Conservation (phyloP, 140 eudicot genomes). For the Ambrosia hybrid region DNA sequence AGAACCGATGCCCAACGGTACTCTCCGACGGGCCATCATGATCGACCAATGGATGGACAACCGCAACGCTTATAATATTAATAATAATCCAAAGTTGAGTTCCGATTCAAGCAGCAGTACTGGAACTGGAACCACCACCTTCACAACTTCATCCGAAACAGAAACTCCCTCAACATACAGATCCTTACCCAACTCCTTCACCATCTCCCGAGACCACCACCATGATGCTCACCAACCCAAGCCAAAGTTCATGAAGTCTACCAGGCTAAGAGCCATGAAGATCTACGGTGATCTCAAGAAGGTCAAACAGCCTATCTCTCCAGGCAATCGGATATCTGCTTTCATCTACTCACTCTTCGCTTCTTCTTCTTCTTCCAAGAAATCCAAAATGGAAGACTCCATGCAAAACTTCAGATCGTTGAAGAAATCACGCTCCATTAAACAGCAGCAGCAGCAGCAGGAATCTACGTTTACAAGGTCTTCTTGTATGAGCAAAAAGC, state of each 20-base stretch:
- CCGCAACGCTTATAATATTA: neutral
- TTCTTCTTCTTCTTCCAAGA: constrained; percentile 38
- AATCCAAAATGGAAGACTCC: constrained; percentile 30
- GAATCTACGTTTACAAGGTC: constrained; percentile 36
- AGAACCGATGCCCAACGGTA: constrained; percentile 37
- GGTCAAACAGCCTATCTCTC: constrained; percentile 59
- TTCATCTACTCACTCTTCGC: constrained; percentile 49
- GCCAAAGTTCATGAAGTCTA: constrained; percentile 37
- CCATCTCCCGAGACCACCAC: constrained; percentile 21
- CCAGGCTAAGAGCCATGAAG: constrained; percentile 49
- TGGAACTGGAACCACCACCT: no score
- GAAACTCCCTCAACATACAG: constrained; percentile 26
- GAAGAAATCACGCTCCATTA: constrained; percentile 43
- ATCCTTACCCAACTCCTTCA: constrained; percentile 35
- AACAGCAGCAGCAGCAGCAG: constrained; percentile 35
- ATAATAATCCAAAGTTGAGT: no score
- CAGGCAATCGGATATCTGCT: constrained; percentile 42
- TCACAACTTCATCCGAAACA: constrained; percentile 5
- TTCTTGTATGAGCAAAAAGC: constrained; percentile 40
- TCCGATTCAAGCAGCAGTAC: no score
- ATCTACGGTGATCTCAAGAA: constrained; percentile 53
- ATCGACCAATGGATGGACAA: constrained; percentile 80
- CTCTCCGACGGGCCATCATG: constrained; percentile 69
- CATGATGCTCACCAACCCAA: no score
- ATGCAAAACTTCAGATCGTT: constrained; percentile 28